These are phyloP conservation scores for Neonectria sp. DNA, from an alignment of 2,329 filamentous ascomycete genomes.

Conservation along the genomic window DNA sequence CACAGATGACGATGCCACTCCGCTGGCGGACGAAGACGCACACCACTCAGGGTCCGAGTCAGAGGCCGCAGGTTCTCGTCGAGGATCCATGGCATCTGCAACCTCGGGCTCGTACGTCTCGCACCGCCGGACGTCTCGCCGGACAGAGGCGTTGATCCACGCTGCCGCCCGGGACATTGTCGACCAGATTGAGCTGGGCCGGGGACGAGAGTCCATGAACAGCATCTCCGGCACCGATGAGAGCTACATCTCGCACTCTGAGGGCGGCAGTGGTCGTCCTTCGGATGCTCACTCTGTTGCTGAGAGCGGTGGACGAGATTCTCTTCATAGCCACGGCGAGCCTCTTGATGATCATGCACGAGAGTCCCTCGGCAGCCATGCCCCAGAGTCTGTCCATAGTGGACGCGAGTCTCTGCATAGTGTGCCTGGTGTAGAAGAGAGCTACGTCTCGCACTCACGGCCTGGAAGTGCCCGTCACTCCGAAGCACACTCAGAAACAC, in stretches of 20 bases:
- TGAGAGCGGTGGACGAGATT: constrained; percentile 10
- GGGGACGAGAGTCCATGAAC: constrained; percentile 45
- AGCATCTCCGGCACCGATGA: constrained; percentile 18
- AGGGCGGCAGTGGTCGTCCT: constrained; percentile 13
- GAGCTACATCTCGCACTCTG: background rate
- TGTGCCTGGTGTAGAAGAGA: background rate
- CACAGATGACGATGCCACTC: constrained; percentile 21
- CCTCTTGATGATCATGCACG: background rate
- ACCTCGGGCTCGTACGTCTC: constrained; percentile 42
- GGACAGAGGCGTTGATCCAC: constrained; percentile 68
- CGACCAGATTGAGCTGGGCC: constrained; percentile 58
- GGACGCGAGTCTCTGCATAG: constrained; percentile 4
- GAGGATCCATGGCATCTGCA: constrained; percentile 39
- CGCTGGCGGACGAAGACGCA: constrained; percentile 15
- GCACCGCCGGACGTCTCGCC: constrained; percentile 57
- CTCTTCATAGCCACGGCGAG: constrained; percentile 12
- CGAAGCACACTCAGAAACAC: background rate
- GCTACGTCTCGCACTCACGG: background rate
- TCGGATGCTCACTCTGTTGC: constrained; percentile 12
- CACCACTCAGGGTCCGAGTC: constrained; percentile 38
- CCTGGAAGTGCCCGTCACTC: constrained; percentile 3
- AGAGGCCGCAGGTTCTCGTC: constrained; percentile 37
- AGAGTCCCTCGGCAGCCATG: constrained; percentile 4
- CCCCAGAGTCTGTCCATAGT: background rate
- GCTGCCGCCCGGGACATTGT: constrained; percentile 67